Evolutionary conservation across 106 monocot genomes (phyloP), one percentile per base, ranked within the genome.

Genomic region (Dendrobium officinale): DNA sequence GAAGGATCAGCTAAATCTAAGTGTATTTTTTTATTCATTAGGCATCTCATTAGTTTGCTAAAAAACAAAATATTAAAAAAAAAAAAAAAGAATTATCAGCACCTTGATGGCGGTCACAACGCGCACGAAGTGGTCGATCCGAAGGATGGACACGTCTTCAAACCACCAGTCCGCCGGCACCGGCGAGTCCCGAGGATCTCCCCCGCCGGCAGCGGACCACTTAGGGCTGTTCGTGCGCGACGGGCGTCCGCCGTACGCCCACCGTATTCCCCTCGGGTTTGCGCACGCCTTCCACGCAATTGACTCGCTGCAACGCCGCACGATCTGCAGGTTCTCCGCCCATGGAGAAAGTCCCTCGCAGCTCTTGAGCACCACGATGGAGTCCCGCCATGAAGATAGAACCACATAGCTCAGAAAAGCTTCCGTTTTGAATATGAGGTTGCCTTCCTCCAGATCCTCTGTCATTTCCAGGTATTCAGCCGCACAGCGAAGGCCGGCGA

Each of bases 401-500:
- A 97, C 96, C 11, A 97, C 96, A 31, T 97, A 97, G 83, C 94
- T 94, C 24, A 97, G 85, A 70, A 97, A 97, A 5, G 96, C 96
- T 67, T 97, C 96, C 0, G 96, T 97, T 79, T 97, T 97, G 85
- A 97, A 97, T 37, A 97, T 97, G 20, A 97, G 79, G 78, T 98
- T 98, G 10, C 97, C 94, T 79, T 98, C 92, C 75, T 94, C 97
- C 48, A 94, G 74, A 77, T 98, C 97, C 77, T 98, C 97, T 0
- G 97, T 98, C 97, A 98, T 98, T 72, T 98, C 94, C 27, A 98
- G 59, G 82, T 92, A 98, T 85, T 98, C 97, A 0, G 97, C 94
- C 0, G 94, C 86, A 78, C 97, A 94, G 0, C 94, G 90, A 31
- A 94, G 89, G 17, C 91, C 88, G 41, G 94, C 89, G 88, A 98